Evolutionary conservation across 169 alveolate species (phyloP), one percentile per base, ranked within the genome.

Genomic region (Perkinsus chesapeaki): DNA sequence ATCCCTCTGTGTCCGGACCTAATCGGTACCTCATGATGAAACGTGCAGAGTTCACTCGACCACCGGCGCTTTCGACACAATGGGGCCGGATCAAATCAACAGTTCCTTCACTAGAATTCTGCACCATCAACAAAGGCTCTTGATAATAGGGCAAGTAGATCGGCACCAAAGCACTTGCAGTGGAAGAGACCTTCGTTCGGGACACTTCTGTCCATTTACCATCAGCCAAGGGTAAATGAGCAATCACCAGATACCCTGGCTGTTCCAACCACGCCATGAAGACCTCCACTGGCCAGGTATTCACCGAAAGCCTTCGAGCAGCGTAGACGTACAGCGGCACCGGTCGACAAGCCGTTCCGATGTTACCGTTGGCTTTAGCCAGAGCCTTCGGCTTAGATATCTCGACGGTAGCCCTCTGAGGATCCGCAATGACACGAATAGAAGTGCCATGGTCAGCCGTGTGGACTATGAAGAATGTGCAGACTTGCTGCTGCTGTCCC

Each of bases 1-100:
- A 60, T 60, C 82, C 82, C 82, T 60, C 82, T 12, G 82, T 60
- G 82, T 60, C 82, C 82, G 82, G 82, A 60, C 82, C 82, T 60
- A 60, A 60, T 60, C 82, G 82, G 82, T 60, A 60, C 82, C 82
- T 60, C 82, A 60, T 60, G 37, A 60, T 27, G 31, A 60, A 60
- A 60, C 82, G 82, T 60, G 82, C 82, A 16, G 82, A 60, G 31
- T 60, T 60, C 82, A 60, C 82, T 3, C 82, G 82, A 27, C 82
- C 82, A 60, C 82, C 82, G 82, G 82, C 82, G 82, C 82, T 60
- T 34, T 60, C 82, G 23, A 60, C 82, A 60, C 82, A 60, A 60
- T 60, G 82, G 12, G 82, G 82, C 3, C 82, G 82, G 82, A 60
- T 34, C 82, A 60, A 60, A 60, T 60, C 82, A 60, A 60, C 82